Conservation (phyloP, 345 rosid genomes). For the Populus tremula region DNA sequence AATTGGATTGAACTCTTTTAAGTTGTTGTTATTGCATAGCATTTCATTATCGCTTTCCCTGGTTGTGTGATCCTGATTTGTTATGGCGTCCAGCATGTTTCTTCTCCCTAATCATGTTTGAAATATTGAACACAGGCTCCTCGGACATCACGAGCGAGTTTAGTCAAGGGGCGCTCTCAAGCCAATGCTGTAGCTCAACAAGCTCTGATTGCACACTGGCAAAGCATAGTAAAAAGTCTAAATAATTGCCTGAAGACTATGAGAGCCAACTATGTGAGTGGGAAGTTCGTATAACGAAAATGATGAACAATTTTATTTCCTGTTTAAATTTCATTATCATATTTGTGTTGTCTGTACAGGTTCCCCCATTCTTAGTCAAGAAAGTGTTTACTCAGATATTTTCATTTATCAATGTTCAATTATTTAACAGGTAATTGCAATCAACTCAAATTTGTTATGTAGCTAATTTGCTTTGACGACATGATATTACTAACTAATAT, state of each 20-base stretch:
- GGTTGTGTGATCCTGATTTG: neutral
- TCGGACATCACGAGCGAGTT: slow-evolving; percentile 76
- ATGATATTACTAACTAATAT: slow-evolving; percentile 3
- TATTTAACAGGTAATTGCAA: slow-evolving; percentile 72
- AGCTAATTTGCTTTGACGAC: neutral
- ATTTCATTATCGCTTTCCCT: too few species aligned
- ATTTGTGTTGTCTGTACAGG: slow-evolving; percentile 25
- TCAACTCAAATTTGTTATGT: neutral
- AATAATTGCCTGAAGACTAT: slow-evolving; percentile 59
- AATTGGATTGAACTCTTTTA: neutral
- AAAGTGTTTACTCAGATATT: slow-evolving; percentile 83
- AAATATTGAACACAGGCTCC: slow-evolving; percentile 60
- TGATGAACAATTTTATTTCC: slow-evolving; percentile 2
- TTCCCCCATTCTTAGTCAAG: slow-evolving; percentile 38
- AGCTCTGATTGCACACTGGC: slow-evolving; percentile 93
- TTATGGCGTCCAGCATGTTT: neutral
- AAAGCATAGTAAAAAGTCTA: slow-evolving; percentile 78
- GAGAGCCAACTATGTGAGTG: slow-evolving; percentile 72
- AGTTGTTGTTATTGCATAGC: neutral
- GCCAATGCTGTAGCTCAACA: slow-evolving; percentile 90
- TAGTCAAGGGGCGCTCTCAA: slow-evolving; percentile 87
- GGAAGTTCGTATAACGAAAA: neutral
- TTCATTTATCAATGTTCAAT: slow-evolving; percentile 88
- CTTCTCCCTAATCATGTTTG: neutral
- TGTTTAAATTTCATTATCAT: slow-evolving; percentile 17